Conservation (phyloP, 495 filamentous ascomycete genomes). For the Annulohypoxylon nitens region DNA sequence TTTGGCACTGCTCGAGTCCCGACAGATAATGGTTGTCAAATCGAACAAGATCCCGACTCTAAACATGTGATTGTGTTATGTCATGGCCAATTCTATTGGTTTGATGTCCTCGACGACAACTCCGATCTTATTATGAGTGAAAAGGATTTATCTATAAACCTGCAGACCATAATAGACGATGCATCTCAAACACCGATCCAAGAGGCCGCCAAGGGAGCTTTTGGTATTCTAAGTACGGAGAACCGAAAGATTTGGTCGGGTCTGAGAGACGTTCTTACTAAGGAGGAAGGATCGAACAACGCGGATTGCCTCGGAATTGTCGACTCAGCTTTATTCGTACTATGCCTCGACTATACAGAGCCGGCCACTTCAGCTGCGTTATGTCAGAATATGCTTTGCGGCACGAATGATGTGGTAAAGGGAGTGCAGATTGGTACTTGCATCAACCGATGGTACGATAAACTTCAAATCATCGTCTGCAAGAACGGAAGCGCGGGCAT, state of each 20-base stretch:
- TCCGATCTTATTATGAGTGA: slow-evolving; percentile 97
- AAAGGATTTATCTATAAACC: slow-evolving; percentile 90
- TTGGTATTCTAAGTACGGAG: slow-evolving; percentile 95
- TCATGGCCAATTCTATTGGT: slow-evolving; percentile 99
- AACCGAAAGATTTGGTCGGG: slow-evolving; percentile 97
- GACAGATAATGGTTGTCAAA: slow-evolving; percentile 94
- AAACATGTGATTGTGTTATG: slow-evolving; percentile 96
- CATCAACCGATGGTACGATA: slow-evolving; percentile 99
- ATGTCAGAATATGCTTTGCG: slow-evolving; percentile 98
- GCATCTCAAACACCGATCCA: slow-evolving; percentile 89
- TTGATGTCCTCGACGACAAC: slow-evolving; percentile 95
- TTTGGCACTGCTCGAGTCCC: slow-evolving; percentile 97
- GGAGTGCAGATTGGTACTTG: slow-evolving; percentile 98
- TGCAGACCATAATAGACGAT: slow-evolving; percentile 93
- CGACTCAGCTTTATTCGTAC: slow-evolving; percentile 91
- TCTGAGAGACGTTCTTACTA: slow-evolving; percentile 87
- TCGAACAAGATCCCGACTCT: slow-evolving; percentile 88
- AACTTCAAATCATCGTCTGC: slow-evolving; percentile 98
- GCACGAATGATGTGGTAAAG: slow-evolving; percentile 88
- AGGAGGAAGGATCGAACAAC: slow-evolving; percentile 90
- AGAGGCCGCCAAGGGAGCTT: slow-evolving; percentile 91
- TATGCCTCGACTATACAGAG: slow-evolving; percentile 93
- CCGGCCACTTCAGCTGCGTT: slow-evolving; percentile 82
- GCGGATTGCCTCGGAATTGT: slow-evolving; percentile 94
- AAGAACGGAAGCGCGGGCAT: slow-evolving; percentile 98